Base-by-base conservation (phyloP, 2,329 filamentous ascomycete genomes). In the Akanthomyces uredinophilus region DNA sequence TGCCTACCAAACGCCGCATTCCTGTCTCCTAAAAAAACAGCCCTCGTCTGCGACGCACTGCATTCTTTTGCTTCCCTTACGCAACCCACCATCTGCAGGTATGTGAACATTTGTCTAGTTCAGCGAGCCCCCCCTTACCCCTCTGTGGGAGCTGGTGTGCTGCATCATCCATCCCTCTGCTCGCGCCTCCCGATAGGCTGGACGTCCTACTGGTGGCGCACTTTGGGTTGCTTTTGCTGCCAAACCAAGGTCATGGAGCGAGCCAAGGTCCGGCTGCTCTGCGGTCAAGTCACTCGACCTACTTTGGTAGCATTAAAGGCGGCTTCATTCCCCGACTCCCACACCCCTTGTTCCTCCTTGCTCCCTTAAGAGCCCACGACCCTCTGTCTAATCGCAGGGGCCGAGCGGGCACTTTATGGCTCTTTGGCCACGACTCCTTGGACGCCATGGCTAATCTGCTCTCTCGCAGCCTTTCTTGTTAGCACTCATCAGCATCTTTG, bases 21-120 rank as follows among this genome's bases (percentile, higher is more conserved):
- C 58, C 50, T 47, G 13, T 37, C 29, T 56, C 55, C 32, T 41
- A 39, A 44, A 39, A 44, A 53, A 20, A n/a, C 32, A 46, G n/a
- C 16, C 3, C 24, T 22, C 32, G 7, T 35, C 32, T 35, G 32
- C 32, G 51, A 55, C 39, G 46, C 14, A 37, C 16, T 43, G 58
- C 58, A 37, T 53, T 60, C 50, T 50, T 43, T 61, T 55, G 39
- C 32, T 39, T 44, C 59, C 32, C 32, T 50, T 43, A 44, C 50
- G 35, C 41, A 39, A 54, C 59, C 43, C 43, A 43, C 50, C 51
- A 41, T 49, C 59, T 49, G 20, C 51, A 56, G 59, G 59, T 61
- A 61, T 61, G 59, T 61, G 43, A 55, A 29, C 22, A 20, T 16
- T 16, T 32, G 24, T 27, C 49, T 35, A n/a, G 43, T 29, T 41